phyloP scores from a whole-genome alignment of 352 stramenopile genomes.

The Globisporangium carolinianum region DNA sequence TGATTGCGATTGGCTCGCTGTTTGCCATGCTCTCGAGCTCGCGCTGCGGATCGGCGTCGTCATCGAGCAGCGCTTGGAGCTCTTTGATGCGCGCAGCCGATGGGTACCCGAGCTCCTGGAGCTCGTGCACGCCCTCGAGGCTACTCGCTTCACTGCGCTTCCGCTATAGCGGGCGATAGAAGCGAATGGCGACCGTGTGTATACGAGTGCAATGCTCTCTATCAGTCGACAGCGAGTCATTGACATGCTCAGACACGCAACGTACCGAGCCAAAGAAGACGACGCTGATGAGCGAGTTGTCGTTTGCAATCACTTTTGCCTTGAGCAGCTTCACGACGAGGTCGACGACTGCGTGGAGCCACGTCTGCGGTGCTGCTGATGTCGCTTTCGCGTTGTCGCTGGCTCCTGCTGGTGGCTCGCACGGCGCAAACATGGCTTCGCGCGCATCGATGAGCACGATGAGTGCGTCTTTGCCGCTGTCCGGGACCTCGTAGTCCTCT shows the following conservation, averaged over 20 bases:
- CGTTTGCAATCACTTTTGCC: conserved; percentile 68
- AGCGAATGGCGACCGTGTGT: not conserved
- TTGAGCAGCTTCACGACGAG: conserved; percentile 68
- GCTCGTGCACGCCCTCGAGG: conserved; percentile 69
- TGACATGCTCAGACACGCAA: not conserved
- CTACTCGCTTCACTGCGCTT: conserved; percentile 51
- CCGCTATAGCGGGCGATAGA: conserved; percentile 19
- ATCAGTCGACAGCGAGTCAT: not conserved
- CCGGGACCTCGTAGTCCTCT: conserved; percentile 47
- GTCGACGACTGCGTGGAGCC: conserved; percentile 69
- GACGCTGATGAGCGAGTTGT: conserved; percentile 74
- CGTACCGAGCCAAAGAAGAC: conserved; percentile 73
- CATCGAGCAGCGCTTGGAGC: conserved; percentile 46
- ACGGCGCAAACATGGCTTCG: conserved; percentile 52
- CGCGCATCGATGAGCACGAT: conserved; percentile 75
- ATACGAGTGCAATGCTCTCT: not conserved
- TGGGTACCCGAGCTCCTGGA: conserved; percentile 65
- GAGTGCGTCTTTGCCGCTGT: conserved; percentile 69
- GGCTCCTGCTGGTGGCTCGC: conserved; percentile 6
- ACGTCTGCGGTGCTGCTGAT: conserved; percentile 25
- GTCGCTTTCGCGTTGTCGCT: conserved; percentile 6
- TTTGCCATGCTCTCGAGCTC: conserved; percentile 57
- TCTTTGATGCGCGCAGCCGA: conserved; percentile 72
- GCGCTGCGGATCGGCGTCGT: conserved; percentile 27
- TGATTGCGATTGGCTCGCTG: conserved; percentile 55